Evolutionary conservation across 345 rosid species (phyloP), one percentile per base, ranked within the genome.

Genomic region (Rhodomyrtus tomentosa): DNA sequence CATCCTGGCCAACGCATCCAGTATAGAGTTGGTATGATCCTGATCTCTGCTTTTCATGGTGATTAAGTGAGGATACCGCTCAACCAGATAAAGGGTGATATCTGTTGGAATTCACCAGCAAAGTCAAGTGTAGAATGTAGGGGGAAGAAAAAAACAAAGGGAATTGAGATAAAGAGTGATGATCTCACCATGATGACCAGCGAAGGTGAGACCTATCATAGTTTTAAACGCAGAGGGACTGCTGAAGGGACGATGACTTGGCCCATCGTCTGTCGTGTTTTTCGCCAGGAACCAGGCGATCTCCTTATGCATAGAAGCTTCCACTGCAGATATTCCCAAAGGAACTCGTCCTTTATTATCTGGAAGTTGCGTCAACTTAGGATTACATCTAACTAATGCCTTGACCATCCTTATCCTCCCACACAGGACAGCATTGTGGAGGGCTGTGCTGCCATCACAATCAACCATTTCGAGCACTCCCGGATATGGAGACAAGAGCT

Each of bases 51-150:
- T 25, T 58, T 1, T 13, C 68, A 0, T 1, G 68, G 8, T 13
- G 3, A 58, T 0, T 5, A 58, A n/a, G 0, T 0, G 0, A 58
- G 36, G 8, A 2, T 13, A 0, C 4, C 0, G 1, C 9, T 0
- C 1, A 0, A 58, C 68, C 27, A 58, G 36, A n/a, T 58, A 0
- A 27, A 58, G 68, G 20, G 0, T 0, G 68, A 58, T 58, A 13
- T 58, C 36, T 58, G 3, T 2, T 1, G 0, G 36, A 27, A 13
- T 27, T 58, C 36, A 27, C 1, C 9, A n/a, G 2, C 36, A 13
- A n/a, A 5, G 36, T 58, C 0, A 58, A 27, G 20, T 51, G 6
- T 51, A 51, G 20, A 51, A 51, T 51, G 53, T 2, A 49, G 50
- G 50, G 11, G 9, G n/a, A n/a, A n/a, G n/a, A 49, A 49, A 49